Percentiles rank a stretch among this genome's conserved stretches.
These are phyloP conservation scores for Aegilops bicornis DNA, from an alignment of 176 grass and related monocot genomes.

Conservation along the genomic window DNA sequence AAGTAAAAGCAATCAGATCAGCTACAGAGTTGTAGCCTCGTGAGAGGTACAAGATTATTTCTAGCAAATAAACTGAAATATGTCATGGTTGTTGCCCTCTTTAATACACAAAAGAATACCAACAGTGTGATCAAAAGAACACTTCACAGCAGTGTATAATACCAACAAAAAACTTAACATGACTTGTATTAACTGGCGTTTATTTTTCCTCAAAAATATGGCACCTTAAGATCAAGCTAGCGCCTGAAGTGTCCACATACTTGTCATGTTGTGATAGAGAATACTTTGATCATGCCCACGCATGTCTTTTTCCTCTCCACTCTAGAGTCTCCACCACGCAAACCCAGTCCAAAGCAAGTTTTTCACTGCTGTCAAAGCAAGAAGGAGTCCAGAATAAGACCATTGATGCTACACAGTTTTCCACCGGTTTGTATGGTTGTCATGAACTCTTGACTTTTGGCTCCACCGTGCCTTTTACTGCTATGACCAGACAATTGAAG, in stretches of 20 bases:
- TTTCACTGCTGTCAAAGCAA: background rate
- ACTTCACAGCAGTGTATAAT: too few species aligned
- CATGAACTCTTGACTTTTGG: background rate
- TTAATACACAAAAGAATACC: background rate
- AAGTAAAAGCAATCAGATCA: background rate
- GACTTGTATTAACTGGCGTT: background rate
- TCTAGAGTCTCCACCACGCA: background rate
- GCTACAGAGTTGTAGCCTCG: background rate
- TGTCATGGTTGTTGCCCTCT: background rate
- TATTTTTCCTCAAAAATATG: background rate
- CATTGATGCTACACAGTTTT: too few species aligned
- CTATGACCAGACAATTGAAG: background rate
- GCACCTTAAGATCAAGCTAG: background rate
- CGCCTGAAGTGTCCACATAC: background rate
- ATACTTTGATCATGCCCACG: background rate
- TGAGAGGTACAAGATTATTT: background rate
- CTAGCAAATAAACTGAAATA: background rate
- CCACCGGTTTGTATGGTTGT: too few species aligned
- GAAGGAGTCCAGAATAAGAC: too few species aligned
- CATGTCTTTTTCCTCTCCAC: background rate
- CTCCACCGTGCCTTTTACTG: background rate
- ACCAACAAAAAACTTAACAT: background rate
- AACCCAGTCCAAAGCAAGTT: background rate
- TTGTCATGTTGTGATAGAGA: background rate
- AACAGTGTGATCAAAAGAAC: background rate